These are phyloP conservation scores for Citrus maxima DNA, from an alignment of 345 rosid genomes.

Conservation along the genomic window DNA sequence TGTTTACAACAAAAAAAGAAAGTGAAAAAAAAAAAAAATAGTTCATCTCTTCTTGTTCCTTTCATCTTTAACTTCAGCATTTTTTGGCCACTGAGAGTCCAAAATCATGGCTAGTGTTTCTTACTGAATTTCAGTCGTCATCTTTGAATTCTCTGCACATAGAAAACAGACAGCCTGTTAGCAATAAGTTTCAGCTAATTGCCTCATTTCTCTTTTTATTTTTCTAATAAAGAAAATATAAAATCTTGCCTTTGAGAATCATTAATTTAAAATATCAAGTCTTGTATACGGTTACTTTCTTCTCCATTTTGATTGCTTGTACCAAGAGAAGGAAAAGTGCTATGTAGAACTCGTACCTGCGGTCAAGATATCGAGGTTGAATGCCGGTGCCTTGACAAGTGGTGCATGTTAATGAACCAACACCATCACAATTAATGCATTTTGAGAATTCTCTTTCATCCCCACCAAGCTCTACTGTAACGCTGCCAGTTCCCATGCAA, in stretches of 20 bases:
- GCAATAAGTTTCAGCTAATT: neutral
- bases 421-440: constrained; percentile 83
- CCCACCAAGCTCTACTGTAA: constrained; percentile 73
- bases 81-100: neutral
- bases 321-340: neutral
- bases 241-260: neutral
- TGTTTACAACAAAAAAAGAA: neutral
- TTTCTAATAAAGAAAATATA: neutral
- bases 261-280: neutral
- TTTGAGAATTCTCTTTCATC: constrained; percentile 69
- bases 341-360: constrained; percentile 50
- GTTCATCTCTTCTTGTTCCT: neutral
- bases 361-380: constrained; percentile 98
- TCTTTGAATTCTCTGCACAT: constrained; percentile 59
- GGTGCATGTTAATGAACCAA: constrained; percentile 86
- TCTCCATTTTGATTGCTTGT: neutral
- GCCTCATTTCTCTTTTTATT: neutral
- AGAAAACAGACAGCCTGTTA: neutral
- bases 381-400: constrained; percentile 95
- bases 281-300: neutral
- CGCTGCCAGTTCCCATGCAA: constrained; percentile 71
- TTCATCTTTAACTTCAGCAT: neutral
- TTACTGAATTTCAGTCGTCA: constrained; percentile 43
- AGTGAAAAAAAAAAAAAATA: neutral
- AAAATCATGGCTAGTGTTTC: constrained; percentile 15